phyloP scores from a whole-genome alignment of 1,284 basidiomycete genomes.

The Pascua sp. region DNA sequence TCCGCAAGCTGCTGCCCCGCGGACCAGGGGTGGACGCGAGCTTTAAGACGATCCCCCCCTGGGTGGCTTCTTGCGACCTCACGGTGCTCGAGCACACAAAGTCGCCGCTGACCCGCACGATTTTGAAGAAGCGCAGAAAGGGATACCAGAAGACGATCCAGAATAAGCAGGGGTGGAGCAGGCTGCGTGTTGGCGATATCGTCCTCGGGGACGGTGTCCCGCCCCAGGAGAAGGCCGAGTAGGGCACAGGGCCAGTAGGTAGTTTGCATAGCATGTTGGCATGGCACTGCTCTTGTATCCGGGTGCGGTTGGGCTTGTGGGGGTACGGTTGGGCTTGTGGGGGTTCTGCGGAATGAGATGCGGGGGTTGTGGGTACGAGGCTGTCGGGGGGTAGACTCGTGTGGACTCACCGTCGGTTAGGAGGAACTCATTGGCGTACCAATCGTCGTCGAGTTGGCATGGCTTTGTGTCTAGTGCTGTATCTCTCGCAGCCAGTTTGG shows the following conservation, averaged over 20 bases:
- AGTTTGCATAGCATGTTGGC: neutral
- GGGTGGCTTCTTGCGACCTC: slow-evolving; percentile 67
- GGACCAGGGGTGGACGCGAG: slow-evolving; percentile 4
- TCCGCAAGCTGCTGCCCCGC: slow-evolving; percentile 32
- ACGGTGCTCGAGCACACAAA: slow-evolving; percentile 97
- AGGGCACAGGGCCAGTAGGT: neutral
- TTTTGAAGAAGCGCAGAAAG: slow-evolving; percentile 97
- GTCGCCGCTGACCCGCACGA: slow-evolving; percentile 79
- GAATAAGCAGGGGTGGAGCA: slow-evolving; percentile 91
- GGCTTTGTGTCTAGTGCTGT: no score
- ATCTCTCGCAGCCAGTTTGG: no score
- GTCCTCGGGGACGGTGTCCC: slow-evolving; percentile 29
- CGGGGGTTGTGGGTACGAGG: no score
- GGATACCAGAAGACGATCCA: slow-evolving; percentile 79
- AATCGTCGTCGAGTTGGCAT: no score
- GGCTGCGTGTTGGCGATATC: slow-evolving; percentile 75
- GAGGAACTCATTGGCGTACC: no score
- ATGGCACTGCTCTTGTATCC: no score
- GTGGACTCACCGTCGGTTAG: no score
- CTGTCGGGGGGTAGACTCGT: no score
- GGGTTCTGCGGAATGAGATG: no score
- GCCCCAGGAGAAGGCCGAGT: no score
- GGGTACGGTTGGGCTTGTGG: no score
- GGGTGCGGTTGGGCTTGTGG: no score
- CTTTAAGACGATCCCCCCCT: slow-evolving; percentile 29